A percentile compares a stretch with the other conserved stretches of the same genome.
Evolutionary conservation across 116 monocot genomes (phyloP).

Genomic region (Trichopus zeylanicus): DNA sequence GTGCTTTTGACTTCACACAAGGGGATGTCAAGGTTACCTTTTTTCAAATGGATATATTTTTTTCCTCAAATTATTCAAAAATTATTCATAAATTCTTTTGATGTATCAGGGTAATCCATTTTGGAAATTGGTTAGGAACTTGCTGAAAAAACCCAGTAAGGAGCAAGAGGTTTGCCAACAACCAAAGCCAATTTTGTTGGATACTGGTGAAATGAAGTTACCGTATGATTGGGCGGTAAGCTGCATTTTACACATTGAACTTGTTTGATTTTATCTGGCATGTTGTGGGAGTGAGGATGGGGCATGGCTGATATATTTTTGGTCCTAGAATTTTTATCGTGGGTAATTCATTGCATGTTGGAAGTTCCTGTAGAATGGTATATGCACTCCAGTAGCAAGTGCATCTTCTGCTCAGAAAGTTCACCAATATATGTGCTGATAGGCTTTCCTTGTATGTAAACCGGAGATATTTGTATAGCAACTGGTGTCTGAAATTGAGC

Average conservation of each 20-base stretch:
- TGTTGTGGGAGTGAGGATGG: no score
- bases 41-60: background rate
- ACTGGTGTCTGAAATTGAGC: no score
- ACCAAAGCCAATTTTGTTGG: constrained; percentile 93
- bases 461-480: no score
- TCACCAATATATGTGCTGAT: no score
- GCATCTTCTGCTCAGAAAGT: no score
- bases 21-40: constrained; percentile 78
- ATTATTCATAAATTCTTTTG: background rate
- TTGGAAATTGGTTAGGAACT: constrained; percentile 82
- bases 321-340: no score
- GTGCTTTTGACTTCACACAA: constrained; percentile 93
- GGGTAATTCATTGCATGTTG: no score
- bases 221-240: constrained; percentile 98
- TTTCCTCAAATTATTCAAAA: background rate
- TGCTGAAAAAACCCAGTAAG: constrained; percentile 68
- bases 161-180: constrained; percentile 79
- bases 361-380: no score
- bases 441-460: no score
- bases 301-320: no score
- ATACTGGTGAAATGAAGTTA: constrained; percentile 92
- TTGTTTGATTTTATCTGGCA: background rate
- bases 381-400: no score
- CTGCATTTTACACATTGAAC: constrained; percentile 4
- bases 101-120: constrained; percentile 83